These are phyloP conservation scores for Achaetomium macrosporum DNA, from an alignment of 2,329 filamentous ascomycete species.

Conservation along the genomic window DNA sequence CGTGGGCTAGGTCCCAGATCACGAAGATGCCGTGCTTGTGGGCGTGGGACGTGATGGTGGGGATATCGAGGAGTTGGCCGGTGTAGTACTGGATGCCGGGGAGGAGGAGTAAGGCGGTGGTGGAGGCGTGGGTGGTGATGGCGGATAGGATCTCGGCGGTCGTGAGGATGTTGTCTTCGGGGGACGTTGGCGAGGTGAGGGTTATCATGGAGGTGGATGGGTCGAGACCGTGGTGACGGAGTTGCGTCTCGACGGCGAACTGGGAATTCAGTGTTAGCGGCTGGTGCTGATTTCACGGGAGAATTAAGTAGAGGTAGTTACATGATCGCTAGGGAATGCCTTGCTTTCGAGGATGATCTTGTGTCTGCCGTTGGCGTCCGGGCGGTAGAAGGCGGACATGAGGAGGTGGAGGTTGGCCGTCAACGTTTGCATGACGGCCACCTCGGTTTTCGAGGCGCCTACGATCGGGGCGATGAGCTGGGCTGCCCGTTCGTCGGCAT, in stretches of 20 bases:
- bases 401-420: conserved; percentile 73
- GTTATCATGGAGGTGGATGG: conserved; percentile 62
- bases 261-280: conserved; percentile 32
- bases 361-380: conserved; percentile 50
- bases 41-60: conserved; percentile 64
- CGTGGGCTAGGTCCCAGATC: conserved; percentile 77
- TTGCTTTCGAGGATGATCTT: conserved; percentile 77
- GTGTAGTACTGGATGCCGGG: conserved; percentile 78
- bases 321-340: conserved; percentile 76
- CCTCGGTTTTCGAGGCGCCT: conserved; percentile 61
- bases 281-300: conserved; percentile 6
- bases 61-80: conserved; percentile 70
- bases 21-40: conserved; percentile 61
- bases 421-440: conserved; percentile 74
- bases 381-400: conserved; percentile 73
- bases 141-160: conserved; percentile 61
- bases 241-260: conserved; percentile 74
- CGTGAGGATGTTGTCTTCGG: conserved; percentile 47
- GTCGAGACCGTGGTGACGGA: conserved; percentile 59
- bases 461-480: conserved; percentile 64
- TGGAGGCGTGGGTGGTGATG: conserved; percentile 60
- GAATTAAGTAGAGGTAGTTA: conserved; percentile 40
- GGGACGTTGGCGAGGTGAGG: conserved; percentile 49
- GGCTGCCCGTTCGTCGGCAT: conserved; percentile 64
- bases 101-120: conserved; percentile 65